Conservation (phyloP, 306 rosid genomes). For the Clitoria ternatea region DNA sequence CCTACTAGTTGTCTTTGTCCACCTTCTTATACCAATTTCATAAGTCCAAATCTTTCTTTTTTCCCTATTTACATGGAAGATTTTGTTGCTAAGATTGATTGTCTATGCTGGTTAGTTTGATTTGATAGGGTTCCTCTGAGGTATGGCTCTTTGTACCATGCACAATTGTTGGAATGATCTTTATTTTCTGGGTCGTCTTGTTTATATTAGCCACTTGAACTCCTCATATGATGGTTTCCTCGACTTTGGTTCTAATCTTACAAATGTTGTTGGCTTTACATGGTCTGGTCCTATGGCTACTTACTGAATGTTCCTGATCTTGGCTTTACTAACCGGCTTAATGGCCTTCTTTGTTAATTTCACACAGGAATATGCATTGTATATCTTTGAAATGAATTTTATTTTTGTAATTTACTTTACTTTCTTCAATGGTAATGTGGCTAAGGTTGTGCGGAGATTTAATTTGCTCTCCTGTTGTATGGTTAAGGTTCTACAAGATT, state of each 20-base stretch:
- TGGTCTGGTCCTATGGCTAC: constrained; percentile 25
- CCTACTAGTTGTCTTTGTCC: background rate
- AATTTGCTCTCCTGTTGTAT: constrained; percentile 15
- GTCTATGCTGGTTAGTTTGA: background rate
- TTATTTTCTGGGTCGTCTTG: background rate
- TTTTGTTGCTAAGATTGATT: background rate
- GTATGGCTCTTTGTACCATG: background rate
- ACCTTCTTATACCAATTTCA: background rate
- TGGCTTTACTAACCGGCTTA: constrained; percentile 11
- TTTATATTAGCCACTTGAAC: background rate
- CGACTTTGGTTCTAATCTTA: background rate
- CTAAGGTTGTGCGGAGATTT: background rate
- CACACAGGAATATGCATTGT: background rate
- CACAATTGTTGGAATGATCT: background rate
- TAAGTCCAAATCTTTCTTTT: background rate
- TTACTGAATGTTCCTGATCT: constrained; percentile 14
- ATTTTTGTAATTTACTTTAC: constrained; percentile 4
- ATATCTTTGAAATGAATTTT: constrained; percentile 8
- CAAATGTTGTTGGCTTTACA: constrained; percentile 11
- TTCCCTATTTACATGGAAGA: background rate
- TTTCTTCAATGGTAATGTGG: constrained; percentile 4
- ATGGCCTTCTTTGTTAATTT: constrained; percentile 10
- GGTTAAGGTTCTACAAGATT: constrained; percentile 25
- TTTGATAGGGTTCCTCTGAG: background rate
- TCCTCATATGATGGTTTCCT: constrained; percentile 2